Base-by-base conservation (phyloP, 2,329 filamentous ascomycete species). In the Phaeophleospora eucalypticola region DNA sequence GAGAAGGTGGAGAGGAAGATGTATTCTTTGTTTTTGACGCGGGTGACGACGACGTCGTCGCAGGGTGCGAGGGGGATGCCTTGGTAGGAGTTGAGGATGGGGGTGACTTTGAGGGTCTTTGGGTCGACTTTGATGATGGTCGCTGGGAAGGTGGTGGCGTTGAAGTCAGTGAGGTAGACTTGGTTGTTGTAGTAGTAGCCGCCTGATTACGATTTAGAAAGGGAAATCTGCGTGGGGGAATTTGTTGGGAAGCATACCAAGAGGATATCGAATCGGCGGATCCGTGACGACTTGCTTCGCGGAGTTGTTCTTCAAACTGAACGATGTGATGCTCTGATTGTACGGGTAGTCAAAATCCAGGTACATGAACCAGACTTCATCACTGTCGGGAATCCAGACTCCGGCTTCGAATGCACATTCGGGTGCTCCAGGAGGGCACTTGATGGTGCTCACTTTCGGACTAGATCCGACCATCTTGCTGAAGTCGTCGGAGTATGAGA, bases 321-420 rank as follows among this genome's bases (percentile, higher is more conserved):
- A 45, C 3, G 41, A 32, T 14, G 36, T 45, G 19, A 39, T 37
- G 20, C 21, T 24, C 34, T 36, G 42, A 14, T 44, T 44, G 20
- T 44, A 45, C n/a, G 42, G 34, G 19, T 29, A 45, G 24, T 37
- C 32, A 32, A 43, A 43, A 21, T 43, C 41, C 7, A 43, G 41
- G n/a, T 43, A 45, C 19, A 19, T 38, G 34, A 45, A 45, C 41
- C 41, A 45, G 9, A 40, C 41, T 18, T 43, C 36, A 17, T 45
- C 20, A 2, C 17, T 41, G 16, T 44, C 41, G 4, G 46, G 41
- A 14, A 45, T 29, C 46, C 46, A 49, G 32, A 49, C 45, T 14
- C 45, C 40, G 12, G 45, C 45, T 38, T 45, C 42, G 36, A 45
- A 45, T 9, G 35, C 19, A 20, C 34, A 45, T 32, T 38, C 34